phyloP scores from a whole-genome alignment of 2,329 filamentous ascomycete genomes.

The Colletotrichum neosansevieriae region DNA sequence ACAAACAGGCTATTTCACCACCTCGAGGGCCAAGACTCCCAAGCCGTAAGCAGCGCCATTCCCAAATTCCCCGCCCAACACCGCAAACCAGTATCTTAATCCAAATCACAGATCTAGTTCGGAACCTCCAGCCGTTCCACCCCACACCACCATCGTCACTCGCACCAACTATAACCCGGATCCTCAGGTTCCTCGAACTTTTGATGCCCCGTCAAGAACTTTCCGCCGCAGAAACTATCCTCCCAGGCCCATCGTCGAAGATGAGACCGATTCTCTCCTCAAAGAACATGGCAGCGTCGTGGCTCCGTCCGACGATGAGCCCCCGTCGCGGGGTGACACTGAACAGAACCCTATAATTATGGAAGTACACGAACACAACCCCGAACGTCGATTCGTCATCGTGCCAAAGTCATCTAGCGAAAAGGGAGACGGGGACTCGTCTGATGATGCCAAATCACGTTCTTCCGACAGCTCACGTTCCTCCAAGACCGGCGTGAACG shows the following conservation, averaged over 20 bases:
- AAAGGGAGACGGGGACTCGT: constrained; percentile 39
- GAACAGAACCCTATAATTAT: constrained; percentile 78
- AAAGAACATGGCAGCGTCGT: constrained; percentile 64
- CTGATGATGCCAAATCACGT: constrained; percentile 43
- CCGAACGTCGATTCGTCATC: constrained; percentile 75
- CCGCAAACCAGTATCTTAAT: constrained; percentile 9
- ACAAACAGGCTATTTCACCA: constrained; percentile 63
- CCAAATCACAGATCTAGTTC: constrained; percentile 22
- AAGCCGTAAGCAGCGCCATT: constrained; percentile 47
- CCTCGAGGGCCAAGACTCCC: constrained; percentile 56
- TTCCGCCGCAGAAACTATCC: constrained; percentile 56
- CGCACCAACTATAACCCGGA: constrained; percentile 25
- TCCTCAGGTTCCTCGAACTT: constrained; percentile 25
- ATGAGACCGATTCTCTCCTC: constrained; percentile 72
- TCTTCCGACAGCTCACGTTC: constrained; percentile 39
- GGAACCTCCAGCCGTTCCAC: constrained; percentile 35
- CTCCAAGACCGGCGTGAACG: constrained; percentile 27
- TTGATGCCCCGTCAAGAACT: constrained; percentile 40
- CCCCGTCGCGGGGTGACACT: constrained; percentile 70
- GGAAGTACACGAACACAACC: constrained; percentile 70
- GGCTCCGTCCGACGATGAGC: constrained; percentile 62
- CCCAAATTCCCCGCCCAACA: background rate
- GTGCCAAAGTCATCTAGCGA: constrained; percentile 52
- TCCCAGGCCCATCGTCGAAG: constrained; percentile 76
- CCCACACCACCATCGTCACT: constrained; percentile 24